Evolutionary conservation across 2,329 filamentous ascomycete genomes (phyloP).

Genomic region (Aspergillus phoenicis): DNA sequence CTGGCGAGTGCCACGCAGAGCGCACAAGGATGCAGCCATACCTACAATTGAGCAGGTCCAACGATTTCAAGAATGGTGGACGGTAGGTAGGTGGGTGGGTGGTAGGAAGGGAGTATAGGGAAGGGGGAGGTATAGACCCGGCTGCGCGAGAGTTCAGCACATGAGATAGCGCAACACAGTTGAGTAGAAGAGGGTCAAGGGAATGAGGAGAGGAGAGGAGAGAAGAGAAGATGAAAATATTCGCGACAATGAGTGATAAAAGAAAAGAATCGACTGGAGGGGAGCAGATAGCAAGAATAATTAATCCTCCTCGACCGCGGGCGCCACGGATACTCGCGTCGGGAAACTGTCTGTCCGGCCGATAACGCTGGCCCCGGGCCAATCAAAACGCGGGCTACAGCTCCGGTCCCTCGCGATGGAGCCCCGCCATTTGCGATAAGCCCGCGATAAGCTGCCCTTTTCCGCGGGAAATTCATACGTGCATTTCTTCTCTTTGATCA

Average conservation of each 20-base stretch:
- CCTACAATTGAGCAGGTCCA: slow-evolving; percentile 12
- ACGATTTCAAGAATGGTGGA: neutral
- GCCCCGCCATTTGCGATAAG: slow-evolving; percentile 10
- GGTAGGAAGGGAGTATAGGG: neutral
- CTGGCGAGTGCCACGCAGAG: slow-evolving; percentile 40
- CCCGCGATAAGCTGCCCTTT: slow-evolving; percentile 13
- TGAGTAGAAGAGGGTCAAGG: neutral
- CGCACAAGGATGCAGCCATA: slow-evolving; percentile 40
- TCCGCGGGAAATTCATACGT: slow-evolving; percentile 19
- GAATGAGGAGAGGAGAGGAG: slow-evolving; percentile 6
- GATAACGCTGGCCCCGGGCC: slow-evolving; percentile 15
- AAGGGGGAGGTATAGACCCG: slow-evolving; percentile 1
- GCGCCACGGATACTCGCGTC: slow-evolving; percentile 11
- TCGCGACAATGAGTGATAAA: neutral
- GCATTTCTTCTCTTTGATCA: too few relatives aligned
- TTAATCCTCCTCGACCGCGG: slow-evolving; percentile 21
- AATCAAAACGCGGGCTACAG: slow-evolving; percentile 1
- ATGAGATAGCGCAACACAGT: neutral
- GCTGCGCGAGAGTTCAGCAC: slow-evolving; percentile 3
- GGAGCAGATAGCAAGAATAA: slow-evolving; percentile 9
- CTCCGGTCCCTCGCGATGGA: slow-evolving; percentile 1
- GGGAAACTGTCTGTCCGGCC: slow-evolving; percentile 21
- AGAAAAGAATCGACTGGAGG: slow-evolving; percentile 2
- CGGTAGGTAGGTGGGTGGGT: neutral
- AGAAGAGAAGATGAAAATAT: slow-evolving; percentile 5